Conservation (phyloP, 2,329 filamentous ascomycete genomes). For the Cladophialophora psammophila region DNA sequence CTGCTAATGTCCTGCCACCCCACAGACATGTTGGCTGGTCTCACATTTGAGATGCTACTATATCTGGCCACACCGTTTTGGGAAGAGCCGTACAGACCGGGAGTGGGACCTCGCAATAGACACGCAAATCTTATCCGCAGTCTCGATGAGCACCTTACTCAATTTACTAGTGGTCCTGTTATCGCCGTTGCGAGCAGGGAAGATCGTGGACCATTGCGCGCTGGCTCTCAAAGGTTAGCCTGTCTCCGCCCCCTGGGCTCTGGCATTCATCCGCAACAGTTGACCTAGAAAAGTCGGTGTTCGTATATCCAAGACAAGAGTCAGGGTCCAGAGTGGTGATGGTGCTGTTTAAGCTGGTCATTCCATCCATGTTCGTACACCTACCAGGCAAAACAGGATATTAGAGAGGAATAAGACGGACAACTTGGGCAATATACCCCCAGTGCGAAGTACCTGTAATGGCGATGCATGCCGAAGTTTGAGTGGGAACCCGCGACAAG, state of each 20-base stretch:
- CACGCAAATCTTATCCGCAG: neutral
- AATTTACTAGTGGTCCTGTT: neutral
- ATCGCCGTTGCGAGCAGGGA: neutral
- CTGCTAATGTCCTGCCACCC: neutral
- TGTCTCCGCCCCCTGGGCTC: neutral
- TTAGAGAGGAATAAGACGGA: neutral
- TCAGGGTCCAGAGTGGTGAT: neutral
- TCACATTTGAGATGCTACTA: neutral
- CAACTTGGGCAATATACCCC: neutral
- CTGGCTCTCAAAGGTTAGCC: too few species aligned
- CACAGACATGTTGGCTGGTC: neutral
- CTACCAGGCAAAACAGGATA: neutral
- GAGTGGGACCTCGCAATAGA: neutral
- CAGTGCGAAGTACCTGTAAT: neutral
- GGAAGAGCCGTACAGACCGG: neutral
- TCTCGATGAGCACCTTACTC: neutral
- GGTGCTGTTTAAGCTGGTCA: neutral
- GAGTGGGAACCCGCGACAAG: neutral
- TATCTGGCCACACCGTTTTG: neutral
- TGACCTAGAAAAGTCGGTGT: neutral
- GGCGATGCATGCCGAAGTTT: neutral
- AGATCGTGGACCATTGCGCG: neutral
- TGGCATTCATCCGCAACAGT: neutral
- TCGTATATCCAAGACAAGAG: neutral
- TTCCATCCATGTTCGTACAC: neutral